phyloP scores from a whole-genome alignment of 148 eudicot genomes.

The Rhododendron vialii region DNA sequence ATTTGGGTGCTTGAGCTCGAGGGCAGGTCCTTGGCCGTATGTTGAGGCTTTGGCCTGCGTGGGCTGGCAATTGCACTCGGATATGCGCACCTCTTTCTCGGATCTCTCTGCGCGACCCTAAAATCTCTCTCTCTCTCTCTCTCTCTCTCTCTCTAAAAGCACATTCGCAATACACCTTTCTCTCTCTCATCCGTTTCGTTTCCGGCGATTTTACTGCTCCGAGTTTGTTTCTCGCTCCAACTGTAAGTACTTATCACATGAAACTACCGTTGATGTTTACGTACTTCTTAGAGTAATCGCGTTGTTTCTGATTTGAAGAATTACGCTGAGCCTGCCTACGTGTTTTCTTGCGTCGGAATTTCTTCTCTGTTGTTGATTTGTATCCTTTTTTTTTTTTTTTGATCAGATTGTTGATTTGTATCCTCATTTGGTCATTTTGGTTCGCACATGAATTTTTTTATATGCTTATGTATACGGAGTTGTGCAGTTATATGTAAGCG shows the following conservation, averaged over 20 bases:
- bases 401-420: too few species aligned
- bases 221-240: background rate
- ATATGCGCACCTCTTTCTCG: background rate
- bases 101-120: background rate
- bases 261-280: background rate
- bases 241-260: constrained; percentile 7
- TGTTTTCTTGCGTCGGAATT: background rate
- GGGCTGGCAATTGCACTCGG: too few species aligned
- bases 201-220: background rate
- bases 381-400: too few species aligned
- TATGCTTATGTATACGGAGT: background rate
- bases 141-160: background rate
- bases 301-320: background rate
- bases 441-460: background rate
- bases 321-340: background rate
- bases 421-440: background rate
- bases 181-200: background rate
- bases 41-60: too few species aligned
- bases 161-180: background rate
- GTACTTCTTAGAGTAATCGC: background rate
- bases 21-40: too few species aligned
- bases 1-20: too few species aligned
- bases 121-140: background rate
- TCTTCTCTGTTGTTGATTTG: background rate
- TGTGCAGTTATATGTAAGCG: background rate